phyloP scores from a whole-genome alignment of 2,329 filamentous ascomycete species.

The Coccinonectria pachysandricola region DNA sequence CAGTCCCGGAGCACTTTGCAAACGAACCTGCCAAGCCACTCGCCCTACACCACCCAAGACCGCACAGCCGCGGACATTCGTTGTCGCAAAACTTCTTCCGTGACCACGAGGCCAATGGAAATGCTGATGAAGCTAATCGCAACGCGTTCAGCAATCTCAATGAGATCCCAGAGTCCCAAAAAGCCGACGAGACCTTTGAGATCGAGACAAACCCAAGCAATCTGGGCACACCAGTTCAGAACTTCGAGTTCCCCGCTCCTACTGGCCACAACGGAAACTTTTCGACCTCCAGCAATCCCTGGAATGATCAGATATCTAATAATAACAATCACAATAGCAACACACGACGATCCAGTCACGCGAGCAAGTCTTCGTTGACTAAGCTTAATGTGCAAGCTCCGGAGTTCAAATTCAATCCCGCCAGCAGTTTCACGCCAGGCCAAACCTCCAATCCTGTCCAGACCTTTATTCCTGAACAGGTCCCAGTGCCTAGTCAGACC shows the following conservation, averaged over 20 bases:
- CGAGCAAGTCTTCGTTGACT: slow-evolving; percentile 60
- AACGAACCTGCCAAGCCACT: slow-evolving; percentile 43
- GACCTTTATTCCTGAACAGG: slow-evolving; percentile 10
- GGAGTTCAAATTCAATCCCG: slow-evolving; percentile 70
- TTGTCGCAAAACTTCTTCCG: slow-evolving; percentile 56
- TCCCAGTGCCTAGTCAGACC: background rate
- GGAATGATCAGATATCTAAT: slow-evolving; percentile 41
- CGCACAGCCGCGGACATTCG: slow-evolving; percentile 64
- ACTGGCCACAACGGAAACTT: slow-evolving; percentile 44
- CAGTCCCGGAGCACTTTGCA: slow-evolving; percentile 40
- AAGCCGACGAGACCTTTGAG: slow-evolving; percentile 48
- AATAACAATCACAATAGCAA: slow-evolving; percentile 26
- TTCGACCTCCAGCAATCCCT: slow-evolving; percentile 52
- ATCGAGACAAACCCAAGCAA: slow-evolving; percentile 67
- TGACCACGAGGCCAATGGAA: slow-evolving; percentile 35
- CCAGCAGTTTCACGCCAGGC: slow-evolving; percentile 33
- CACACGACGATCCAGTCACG: slow-evolving; percentile 40
- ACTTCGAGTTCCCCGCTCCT: slow-evolving; percentile 34
- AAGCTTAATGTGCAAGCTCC: slow-evolving; percentile 83
- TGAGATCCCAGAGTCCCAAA: slow-evolving; percentile 29
- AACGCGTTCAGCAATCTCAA: slow-evolving; percentile 31
- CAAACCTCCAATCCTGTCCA: background rate
- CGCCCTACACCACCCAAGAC: slow-evolving; percentile 59
- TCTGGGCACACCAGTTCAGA: slow-evolving; percentile 51
- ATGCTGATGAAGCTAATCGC: slow-evolving; percentile 23